Base-by-base conservation (phyloP, 2,329 filamentous ascomycete genomes). In the Macrophomina tecta region DNA sequence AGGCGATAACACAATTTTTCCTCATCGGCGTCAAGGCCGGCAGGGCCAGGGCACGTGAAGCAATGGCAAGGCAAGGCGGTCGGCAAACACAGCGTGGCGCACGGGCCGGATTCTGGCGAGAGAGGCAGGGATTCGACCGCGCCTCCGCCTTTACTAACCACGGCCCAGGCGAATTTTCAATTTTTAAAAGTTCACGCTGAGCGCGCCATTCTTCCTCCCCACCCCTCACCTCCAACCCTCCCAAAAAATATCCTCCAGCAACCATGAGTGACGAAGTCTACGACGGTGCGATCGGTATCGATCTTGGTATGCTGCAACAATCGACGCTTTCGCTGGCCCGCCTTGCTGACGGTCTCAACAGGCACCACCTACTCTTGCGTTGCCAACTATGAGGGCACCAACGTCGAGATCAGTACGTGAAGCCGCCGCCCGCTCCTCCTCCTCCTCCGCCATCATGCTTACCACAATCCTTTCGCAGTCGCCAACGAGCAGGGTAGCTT, bases 331-430 rank as follows among this genome's bases (percentile, higher is more conserved):
- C 23, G 53, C 23, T 28, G 7, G 58, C 36, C 28, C 55, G 30
- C 30, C 40, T 28, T 49, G 70, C 75, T 78, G 74, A 77, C 75
- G 73, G 69, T 73, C 73, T 74, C 38, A 70, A 46, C 72, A 97
- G 94, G 95, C 84, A 99, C 95, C 77, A 99, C 95, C 84, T 99
- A 99, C 90, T 98, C 95, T 80, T 99, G 95, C 85, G 95, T 98
- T 86, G 95, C 95, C 85, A 96, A 91, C 84, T 99, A 98, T 86
- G 95, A 98, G 86, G 95, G 95, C 82, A 94, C 89, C 87, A 97
- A 97, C 90, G 94, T 98, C 82, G 95, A 99, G 84, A 99, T 99
- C 88, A 97, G 89, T 91, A 85, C 77, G 88, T 84, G 71, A 70
- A 46, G 69, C 69, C 66, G 46, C 40, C 61, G 58, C 66, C 55